These are phyloP conservation scores for Volvox carteri DNA, from an alignment of 163 green algal species.

Conservation along the genomic window DNA sequence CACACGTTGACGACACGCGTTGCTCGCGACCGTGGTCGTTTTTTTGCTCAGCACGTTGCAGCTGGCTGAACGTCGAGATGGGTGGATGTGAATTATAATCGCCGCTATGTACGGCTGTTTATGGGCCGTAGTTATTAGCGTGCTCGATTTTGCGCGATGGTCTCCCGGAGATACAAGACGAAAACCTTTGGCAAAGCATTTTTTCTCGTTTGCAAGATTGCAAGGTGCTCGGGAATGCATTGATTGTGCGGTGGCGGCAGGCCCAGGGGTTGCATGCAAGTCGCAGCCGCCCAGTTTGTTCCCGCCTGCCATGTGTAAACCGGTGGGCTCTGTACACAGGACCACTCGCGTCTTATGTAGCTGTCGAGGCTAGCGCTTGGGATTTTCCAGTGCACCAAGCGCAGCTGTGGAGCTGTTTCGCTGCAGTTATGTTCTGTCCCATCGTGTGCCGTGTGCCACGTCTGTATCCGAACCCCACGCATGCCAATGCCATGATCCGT, in stretches of 20 bases:
- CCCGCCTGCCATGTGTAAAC: slow-evolving; percentile 19
- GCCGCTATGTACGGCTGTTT: neutral
- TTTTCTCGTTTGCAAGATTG: slow-evolving; percentile 43
- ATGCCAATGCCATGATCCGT: neutral
- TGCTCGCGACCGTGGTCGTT: neutral
- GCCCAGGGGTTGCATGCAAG: neutral
- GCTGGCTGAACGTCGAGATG: neutral
- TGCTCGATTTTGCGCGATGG: slow-evolving; percentile 40
- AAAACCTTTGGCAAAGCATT: slow-evolving; percentile 45
- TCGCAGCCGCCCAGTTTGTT: slow-evolving; percentile 24
- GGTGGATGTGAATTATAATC: neutral
- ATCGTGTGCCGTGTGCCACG: slow-evolving; percentile 16
- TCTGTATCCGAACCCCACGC: slow-evolving; percentile 1
- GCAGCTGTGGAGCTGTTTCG: neutral
- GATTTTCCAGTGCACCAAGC: slow-evolving; percentile 40
- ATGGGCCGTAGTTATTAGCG: neutral
- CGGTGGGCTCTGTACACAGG: slow-evolving; percentile 9
- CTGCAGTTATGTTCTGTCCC: slow-evolving; percentile 29
- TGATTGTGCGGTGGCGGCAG: slow-evolving; percentile 28
- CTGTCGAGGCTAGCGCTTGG: slow-evolving; percentile 25
- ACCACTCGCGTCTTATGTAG: neutral
- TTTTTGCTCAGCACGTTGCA: slow-evolving; percentile 7
- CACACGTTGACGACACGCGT: neutral
- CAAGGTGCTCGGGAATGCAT: slow-evolving; percentile 47
- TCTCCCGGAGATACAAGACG: slow-evolving; percentile 26